Percentiles rank a stretch among this genome's conserved stretches.
These are phyloP conservation scores for Sclerotinia trifoliorum DNA, from an alignment of 2,329 filamentous ascomycete species.

Conservation along the genomic window DNA sequence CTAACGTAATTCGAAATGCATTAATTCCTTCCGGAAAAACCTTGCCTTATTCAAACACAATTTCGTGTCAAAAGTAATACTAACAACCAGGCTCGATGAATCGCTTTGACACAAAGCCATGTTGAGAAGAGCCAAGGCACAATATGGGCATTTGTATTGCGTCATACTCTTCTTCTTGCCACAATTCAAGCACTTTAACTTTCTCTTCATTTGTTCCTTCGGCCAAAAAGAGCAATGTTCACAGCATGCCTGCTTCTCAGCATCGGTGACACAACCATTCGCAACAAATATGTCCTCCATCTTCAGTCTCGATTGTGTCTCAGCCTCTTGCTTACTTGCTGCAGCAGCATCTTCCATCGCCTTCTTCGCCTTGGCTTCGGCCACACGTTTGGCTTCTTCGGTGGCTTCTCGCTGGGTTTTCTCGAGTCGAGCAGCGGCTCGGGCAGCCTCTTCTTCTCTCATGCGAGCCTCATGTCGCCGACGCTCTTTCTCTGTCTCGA, in stretches of 20 bases:
- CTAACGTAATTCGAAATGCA: background rate
- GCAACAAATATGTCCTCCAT: conserved; percentile 23
- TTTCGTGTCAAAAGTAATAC: background rate
- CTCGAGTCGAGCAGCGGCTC: background rate
- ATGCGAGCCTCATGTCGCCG: background rate
- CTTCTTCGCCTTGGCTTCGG: background rate
- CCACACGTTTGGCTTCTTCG: conserved; percentile 1
- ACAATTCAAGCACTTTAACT: conserved; percentile 29
- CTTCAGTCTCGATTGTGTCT: conserved; percentile 5
- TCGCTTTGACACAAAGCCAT: conserved; percentile 15
- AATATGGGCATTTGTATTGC: conserved; percentile 28
- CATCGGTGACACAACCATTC: conserved; percentile 17
- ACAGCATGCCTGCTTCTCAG: conserved; percentile 27
- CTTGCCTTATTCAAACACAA: too few species aligned
- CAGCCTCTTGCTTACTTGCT: conserved; percentile 1
- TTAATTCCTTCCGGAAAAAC: background rate
- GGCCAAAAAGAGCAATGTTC: conserved; percentile 29
- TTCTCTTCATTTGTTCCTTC: conserved; percentile 26
- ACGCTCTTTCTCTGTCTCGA: background rate
- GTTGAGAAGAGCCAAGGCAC: conserved; percentile 25
- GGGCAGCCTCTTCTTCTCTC: conserved; percentile 3
- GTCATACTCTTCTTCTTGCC: conserved; percentile 27
- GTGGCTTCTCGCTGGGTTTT: background rate
- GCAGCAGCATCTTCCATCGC: background rate
- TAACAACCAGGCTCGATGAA: background rate